These are phyloP conservation scores for Aspergillus fijiensis DNA, from an alignment of 2,329 filamentous ascomycete genomes.

Conservation along the genomic window DNA sequence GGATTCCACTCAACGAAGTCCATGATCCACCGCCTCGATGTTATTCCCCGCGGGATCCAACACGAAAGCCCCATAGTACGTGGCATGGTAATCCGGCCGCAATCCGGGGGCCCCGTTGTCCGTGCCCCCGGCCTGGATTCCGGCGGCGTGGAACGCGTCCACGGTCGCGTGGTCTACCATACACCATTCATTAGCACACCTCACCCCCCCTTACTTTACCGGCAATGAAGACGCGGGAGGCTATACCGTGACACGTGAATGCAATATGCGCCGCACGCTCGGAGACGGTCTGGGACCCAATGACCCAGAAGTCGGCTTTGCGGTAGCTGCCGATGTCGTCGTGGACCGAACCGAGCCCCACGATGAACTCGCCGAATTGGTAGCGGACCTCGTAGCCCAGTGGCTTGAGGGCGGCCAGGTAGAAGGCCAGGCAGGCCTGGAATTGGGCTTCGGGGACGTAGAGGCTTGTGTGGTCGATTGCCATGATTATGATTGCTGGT, in stretches of 20 bases:
- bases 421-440: background rate
- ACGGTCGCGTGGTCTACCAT: background rate
- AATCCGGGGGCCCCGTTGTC: background rate
- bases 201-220: background rate
- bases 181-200: background rate
- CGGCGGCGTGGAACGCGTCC: background rate
- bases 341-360: background rate
- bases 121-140: background rate
- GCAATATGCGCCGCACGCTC: background rate
- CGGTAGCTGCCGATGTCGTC: background rate
- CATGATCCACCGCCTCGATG: background rate
- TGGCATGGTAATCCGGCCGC: background rate
- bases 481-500: background rate
- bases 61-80: background rate
- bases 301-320: background rate
- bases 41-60: conserved; percentile 3
- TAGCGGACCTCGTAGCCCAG: background rate
- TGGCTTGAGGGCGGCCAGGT: background rate
- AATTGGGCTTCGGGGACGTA: background rate
- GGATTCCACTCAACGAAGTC: background rate
- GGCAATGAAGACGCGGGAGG: background rate
- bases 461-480: background rate
- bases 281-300: background rate
- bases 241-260: background rate
- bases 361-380: background rate